Base-by-base conservation (phyloP, 768 basidiomycete genomes). In the Mycena alexandri region DNA sequence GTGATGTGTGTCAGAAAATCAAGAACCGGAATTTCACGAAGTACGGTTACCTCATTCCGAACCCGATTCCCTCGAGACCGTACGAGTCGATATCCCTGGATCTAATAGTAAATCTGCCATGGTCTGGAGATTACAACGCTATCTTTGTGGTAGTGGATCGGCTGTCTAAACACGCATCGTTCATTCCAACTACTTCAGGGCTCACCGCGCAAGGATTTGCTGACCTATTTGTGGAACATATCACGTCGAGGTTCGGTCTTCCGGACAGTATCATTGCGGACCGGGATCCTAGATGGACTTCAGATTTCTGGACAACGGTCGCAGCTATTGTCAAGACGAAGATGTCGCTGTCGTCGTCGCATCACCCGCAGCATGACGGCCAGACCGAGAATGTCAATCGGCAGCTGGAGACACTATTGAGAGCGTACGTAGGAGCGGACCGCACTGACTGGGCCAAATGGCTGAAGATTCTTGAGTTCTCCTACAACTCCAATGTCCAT, bases 61-160 rank as follows among this genome's bases (percentile, higher is more conserved):
- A 80, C 64, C 57, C 63, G 48, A 57, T 75, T 14, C 76, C 75
- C 2, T 0, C 21, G 1, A 38, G 57, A 0, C 76, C 75, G 3
- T 77, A 74, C 70, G 44, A 62, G 46, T 57, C 69, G 1, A 73
- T 77, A 3, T 65, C 66, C 0, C 72, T 77, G 57, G 76, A 77
- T 46, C 71, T 75, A 24, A 71, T 80, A 10, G 73, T 67, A 5
- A 67, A 76, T 7, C 65, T 76, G 10, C 75, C 75, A 0, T 7
- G 24, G 1, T 76, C 72, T 0, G 62, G 76, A n/a, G 54, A 68
- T 14, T 65, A 38, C 36, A 62, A 57, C 42, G 41, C 55, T 0
- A 68, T 74, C 0, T 58, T 38, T 5, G 51, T 52, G 16, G 51
- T 52, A 2, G 29, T 52, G 1, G 51, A 52, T 11, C 12, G 43